Evolutionary conservation across 2,329 filamentous ascomycete species (phyloP).

Genomic region (Penicillium sp.): DNA sequence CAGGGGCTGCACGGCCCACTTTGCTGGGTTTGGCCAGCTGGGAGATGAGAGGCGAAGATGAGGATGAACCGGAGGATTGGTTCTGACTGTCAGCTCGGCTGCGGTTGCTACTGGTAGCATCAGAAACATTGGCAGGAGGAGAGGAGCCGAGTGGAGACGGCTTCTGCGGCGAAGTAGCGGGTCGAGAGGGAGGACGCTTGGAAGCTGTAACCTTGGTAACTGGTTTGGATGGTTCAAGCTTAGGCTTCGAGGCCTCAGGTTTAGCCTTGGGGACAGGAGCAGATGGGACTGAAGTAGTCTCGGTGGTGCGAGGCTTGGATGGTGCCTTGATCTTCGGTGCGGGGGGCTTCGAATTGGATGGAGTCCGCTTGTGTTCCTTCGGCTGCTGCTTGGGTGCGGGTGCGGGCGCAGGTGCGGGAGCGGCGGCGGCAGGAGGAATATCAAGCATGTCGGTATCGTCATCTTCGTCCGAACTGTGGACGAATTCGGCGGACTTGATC

Average conservation of each 20-base stretch:
- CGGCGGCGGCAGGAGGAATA: slow-evolving; percentile 31
- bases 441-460: slow-evolving; percentile 36
- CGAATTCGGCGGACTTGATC: slow-evolving; percentile 56
- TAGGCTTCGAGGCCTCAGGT: slow-evolving; percentile 12
- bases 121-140: slow-evolving; percentile 61
- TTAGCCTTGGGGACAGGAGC: slow-evolving; percentile 28
- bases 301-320: slow-evolving; percentile 20
- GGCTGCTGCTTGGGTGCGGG: slow-evolving; percentile 23
- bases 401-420: slow-evolving; percentile 4
- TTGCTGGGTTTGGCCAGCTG: slow-evolving; percentile 37
- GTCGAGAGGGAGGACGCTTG: slow-evolving; percentile 40
- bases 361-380: slow-evolving; percentile 16
- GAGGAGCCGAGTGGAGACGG: slow-evolving; percentile 63
- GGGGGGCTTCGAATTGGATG: slow-evolving; percentile 19
- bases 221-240: slow-evolving; percentile 27
- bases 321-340: slow-evolving; percentile 21
- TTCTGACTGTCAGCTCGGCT: slow-evolving; percentile 43
- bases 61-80: slow-evolving; percentile 45
- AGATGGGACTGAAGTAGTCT: slow-evolving; percentile 16
- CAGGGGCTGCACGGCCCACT: slow-evolving; percentile 18
- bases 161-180: slow-evolving; percentile 57
- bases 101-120: slow-evolving; percentile 50
- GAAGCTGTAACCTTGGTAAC: slow-evolving; percentile 35
- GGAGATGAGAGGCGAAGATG: slow-evolving; percentile 47
- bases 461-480: slow-evolving; percentile 54